phyloP scores from a whole-genome alignment of 2,329 filamentous ascomycete genomes.

The Claviceps sp. region DNA sequence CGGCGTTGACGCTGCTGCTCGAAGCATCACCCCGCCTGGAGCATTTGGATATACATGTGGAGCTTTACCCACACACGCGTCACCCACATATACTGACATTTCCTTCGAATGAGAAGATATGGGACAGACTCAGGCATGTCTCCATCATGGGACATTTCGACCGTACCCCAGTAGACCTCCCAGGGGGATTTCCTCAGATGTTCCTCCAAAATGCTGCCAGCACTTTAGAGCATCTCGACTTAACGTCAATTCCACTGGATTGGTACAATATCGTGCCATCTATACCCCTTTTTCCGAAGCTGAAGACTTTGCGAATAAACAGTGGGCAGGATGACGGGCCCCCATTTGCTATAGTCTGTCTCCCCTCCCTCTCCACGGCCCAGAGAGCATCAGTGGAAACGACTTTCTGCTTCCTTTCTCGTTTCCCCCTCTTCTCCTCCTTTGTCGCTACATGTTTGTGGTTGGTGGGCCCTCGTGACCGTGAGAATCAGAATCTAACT shows the following conservation, averaged over 20 bases:
- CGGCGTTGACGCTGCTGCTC: too few species aligned
- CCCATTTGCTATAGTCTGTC: constrained; percentile 4
- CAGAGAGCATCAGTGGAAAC: too few species aligned
- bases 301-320: constrained; percentile 16
- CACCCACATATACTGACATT: too few species aligned
- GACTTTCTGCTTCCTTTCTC: too few species aligned
- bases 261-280: constrained; percentile 7
- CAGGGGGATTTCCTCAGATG: constrained; percentile 4
- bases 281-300: constrained; percentile 13
- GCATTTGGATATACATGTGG: too few species aligned
- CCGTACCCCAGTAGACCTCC: too few species aligned
- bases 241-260: constrained; percentile 11
- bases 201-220: constrained; percentile 9
- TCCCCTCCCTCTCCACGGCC: not conserved
- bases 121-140: constrained; percentile 6
- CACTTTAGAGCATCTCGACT: constrained; percentile 10
- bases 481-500: not conserved
- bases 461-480: too few species aligned
- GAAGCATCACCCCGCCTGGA: too few species aligned
- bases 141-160: constrained; percentile 2
- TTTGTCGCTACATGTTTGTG: too few species aligned
- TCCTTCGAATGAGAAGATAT: constrained; percentile 4
- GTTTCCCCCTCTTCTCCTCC: too few species aligned
- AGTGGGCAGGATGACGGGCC: constrained; percentile 7
- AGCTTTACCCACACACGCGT: too few species aligned